Evolutionary conservation across 371 early-diverging fungal genomes (phyloP).

Genomic region (Lichtheimia ramosa): DNA sequence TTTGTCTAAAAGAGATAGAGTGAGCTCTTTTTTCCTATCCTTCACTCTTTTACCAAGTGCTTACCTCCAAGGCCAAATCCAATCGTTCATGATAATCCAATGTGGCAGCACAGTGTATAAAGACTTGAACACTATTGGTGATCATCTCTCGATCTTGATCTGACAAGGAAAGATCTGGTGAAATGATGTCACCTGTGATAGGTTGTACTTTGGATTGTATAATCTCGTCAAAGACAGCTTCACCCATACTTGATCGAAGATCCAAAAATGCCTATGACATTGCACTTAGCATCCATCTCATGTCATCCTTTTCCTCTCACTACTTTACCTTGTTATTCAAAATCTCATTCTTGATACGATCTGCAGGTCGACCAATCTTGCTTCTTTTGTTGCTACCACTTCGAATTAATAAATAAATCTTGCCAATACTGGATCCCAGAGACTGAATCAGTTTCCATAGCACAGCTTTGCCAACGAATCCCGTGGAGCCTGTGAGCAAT

Average conservation of each 20-base stretch:
- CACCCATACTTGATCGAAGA: slow-evolving; percentile 36
- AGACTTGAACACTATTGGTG: slow-evolving; percentile 45
- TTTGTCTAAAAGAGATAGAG: slow-evolving; percentile 38
- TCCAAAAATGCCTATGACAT: slow-evolving; percentile 36
- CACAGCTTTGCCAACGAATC: slow-evolving; percentile 64
- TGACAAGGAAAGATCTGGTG: slow-evolving; percentile 55
- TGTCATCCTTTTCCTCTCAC: background rate
- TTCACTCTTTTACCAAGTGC: background rate
- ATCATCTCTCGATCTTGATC: slow-evolving; percentile 48
- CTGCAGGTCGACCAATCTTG: slow-evolving; percentile 47
- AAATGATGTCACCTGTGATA: slow-evolving; percentile 59
- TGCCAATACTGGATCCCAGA: slow-evolving; percentile 29
- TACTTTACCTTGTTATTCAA: slow-evolving; percentile 41
- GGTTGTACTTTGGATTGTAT: slow-evolving; percentile 58
- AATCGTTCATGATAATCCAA: slow-evolving; percentile 62
- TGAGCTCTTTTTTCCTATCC: background rate
- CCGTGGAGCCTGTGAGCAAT: slow-evolving; percentile 62
- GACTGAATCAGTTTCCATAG: slow-evolving; percentile 54
- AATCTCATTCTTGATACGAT: slow-evolving; percentile 45
- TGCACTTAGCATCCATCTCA: background rate
- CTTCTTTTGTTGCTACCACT: slow-evolving; percentile 50
- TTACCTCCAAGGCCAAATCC: slow-evolving; percentile 60
- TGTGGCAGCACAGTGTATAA: slow-evolving; percentile 69
- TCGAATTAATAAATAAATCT: slow-evolving; percentile 43
- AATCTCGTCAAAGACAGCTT: slow-evolving; percentile 34